These are phyloP conservation scores for Termitomyces bulborhizus DNA, from an alignment of 768 basidiomycete genomes.

Conservation along the genomic window DNA sequence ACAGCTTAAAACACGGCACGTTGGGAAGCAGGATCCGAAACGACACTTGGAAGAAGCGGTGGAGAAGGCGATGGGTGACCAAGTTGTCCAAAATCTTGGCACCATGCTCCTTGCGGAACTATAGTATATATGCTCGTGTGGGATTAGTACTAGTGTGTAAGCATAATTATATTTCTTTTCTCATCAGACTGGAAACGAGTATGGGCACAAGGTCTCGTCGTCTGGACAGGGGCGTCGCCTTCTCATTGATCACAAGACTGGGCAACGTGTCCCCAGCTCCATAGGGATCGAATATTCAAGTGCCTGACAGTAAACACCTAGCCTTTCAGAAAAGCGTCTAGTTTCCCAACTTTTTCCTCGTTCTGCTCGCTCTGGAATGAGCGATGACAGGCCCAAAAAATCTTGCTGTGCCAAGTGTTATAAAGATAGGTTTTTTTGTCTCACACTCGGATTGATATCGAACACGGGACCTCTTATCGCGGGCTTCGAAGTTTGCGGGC, in stretches of 20 bases:
- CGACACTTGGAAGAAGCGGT: slow-evolving; percentile 96
- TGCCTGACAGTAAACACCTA: not conserved
- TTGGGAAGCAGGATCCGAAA: slow-evolving; percentile 97
- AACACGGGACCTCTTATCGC: slow-evolving; percentile 11
- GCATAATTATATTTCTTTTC: slow-evolving; percentile 10
- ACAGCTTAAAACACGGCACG: slow-evolving; percentile 94
- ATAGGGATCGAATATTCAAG: not conserved
- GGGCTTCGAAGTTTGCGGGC: not conserved
- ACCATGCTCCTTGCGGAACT: slow-evolving; percentile 94
- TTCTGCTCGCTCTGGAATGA: not conserved
- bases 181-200: slow-evolving; percentile 1
- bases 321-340: not conserved
- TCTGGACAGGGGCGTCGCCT: slow-evolving; percentile 6
- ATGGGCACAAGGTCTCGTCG: slow-evolving; percentile 8
- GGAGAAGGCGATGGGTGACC: slow-evolving; percentile 96
- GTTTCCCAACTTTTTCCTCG: no score
- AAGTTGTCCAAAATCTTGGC: slow-evolving; percentile 91
- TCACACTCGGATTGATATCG: not conserved
- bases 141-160: slow-evolving; percentile 7
- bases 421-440: not conserved
- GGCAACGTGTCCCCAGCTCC: slow-evolving; percentile 20
- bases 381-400: not conserved
- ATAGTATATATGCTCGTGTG: slow-evolving; percentile 52
- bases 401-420: not conserved
- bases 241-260: slow-evolving; percentile 25